phyloP scores from a whole-genome alignment of 495 filamentous ascomycete genomes.

The Xylaria palmicola region DNA sequence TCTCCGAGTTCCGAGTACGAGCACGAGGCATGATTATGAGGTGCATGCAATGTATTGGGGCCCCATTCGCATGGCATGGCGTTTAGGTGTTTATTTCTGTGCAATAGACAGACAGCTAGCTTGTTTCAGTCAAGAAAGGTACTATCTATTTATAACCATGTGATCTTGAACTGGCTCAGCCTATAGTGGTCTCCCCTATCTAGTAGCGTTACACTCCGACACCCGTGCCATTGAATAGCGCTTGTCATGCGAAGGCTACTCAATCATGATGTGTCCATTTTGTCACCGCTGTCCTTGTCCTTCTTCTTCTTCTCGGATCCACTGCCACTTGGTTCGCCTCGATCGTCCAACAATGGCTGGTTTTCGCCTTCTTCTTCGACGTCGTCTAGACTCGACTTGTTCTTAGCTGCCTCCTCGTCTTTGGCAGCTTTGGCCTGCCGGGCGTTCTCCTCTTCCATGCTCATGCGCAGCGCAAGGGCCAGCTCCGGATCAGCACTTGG shows the following conservation, averaged over 20 bases:
- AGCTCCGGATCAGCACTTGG: slow-evolving; percentile 85
- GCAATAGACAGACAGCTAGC: not conserved
- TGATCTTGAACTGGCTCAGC: not conserved
- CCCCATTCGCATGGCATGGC: slow-evolving; percentile 25
- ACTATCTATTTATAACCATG: too few relatives aligned
- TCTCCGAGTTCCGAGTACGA: not conserved
- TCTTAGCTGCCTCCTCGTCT: slow-evolving; percentile 64
- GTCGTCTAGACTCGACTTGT: slow-evolving; percentile 71
- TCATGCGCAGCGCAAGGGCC: slow-evolving; percentile 94
- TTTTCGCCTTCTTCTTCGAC: slow-evolving; percentile 81
- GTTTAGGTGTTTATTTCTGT: slow-evolving; percentile 25
- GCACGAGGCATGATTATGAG: slow-evolving; percentile 9
- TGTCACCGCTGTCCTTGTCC: slow-evolving; percentile 69
- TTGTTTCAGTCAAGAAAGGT: not conserved
- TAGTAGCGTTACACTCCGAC: slow-evolving; percentile 32
- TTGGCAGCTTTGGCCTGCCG: slow-evolving; percentile 80
- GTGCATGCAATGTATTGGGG: not conserved
- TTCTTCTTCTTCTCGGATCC: slow-evolving; percentile 52
- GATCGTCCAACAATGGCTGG: slow-evolving; percentile 62
- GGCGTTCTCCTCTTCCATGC: slow-evolving; percentile 96
- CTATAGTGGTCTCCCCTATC: slow-evolving; percentile 2
- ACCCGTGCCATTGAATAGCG: slow-evolving; percentile 16
- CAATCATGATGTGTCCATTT: slow-evolving; percentile 79
- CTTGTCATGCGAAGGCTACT: not conserved
- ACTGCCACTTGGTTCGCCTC: slow-evolving; percentile 67